Conservation (phyloP, 148 eudicot genomes). For the Vaccinium vitisidaea region DNA sequence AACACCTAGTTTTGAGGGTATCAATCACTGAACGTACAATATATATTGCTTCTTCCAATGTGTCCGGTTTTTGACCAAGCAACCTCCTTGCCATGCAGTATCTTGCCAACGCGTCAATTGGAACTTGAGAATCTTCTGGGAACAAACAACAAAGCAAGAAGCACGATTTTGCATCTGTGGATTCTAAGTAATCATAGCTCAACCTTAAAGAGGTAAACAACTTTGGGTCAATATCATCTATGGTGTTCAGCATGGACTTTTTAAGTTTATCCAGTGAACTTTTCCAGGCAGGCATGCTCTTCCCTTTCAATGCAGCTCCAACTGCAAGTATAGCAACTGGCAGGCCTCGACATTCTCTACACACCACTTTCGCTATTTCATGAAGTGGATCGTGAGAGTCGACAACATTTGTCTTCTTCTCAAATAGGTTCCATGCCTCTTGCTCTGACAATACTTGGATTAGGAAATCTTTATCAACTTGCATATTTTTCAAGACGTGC, state of each 20-base stretch:
- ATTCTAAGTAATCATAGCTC: conserved; percentile 2
- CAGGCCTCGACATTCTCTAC: conserved; percentile 18
- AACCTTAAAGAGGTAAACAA: conserved; percentile 9
- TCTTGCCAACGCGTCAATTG: conserved; percentile 9
- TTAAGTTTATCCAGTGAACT: conserved; percentile 8
- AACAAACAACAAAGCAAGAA: not conserved
- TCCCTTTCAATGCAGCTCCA: conserved; percentile 12
- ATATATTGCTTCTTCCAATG: not conserved
- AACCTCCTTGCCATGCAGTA: conserved; percentile 8
- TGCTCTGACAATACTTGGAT: not conserved
- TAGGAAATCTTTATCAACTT: not conserved
- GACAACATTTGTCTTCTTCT: not conserved
- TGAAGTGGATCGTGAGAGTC: not conserved
- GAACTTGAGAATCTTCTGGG: conserved; percentile 18
- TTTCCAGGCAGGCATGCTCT: not conserved
- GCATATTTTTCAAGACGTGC: not conserved
- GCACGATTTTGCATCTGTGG: not conserved
- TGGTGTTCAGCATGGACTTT: not conserved
- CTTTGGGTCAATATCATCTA: not conserved
- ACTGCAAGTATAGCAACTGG: conserved; percentile 21
- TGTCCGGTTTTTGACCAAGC: not conserved
- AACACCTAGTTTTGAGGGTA: conserved; percentile 12
- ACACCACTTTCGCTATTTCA: not conserved
- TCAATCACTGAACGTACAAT: not conserved
- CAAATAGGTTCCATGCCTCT: conserved; percentile 11